Base-by-base conservation (phyloP, 306 rosid species). In the Astragalus membranaceus region DNA sequence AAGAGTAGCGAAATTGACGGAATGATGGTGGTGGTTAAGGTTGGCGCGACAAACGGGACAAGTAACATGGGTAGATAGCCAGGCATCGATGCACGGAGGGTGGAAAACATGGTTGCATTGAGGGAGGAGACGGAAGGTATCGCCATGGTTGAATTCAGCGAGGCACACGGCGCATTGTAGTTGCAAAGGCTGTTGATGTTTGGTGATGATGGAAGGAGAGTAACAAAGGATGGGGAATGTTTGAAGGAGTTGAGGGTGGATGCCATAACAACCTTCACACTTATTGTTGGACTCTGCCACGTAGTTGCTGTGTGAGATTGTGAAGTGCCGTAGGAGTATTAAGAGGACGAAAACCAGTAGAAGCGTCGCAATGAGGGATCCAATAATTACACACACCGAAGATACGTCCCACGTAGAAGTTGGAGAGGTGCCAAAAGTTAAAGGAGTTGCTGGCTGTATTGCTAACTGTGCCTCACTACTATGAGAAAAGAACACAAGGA, bases 151-250 rank as follows among this genome's bases (percentile, higher is more conserved):
- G 67, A 83, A 89, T 36, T 89, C 90, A 68, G 57, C n/a, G 52
- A 89, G 77, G 69, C 96, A 89, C 6, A 89, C 87, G 5, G 86
- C 83, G 64, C 96, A 89, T 69, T 85, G 87, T 5, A 78, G 30
- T 26, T 26, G 30, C 2, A 26, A 80, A 5, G 81, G 42, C 6
- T n/a, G n/a, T n/a, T n/a, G n/a, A n/a, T n/a, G n/a, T n/a, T n/a
- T n/a, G n/a, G n/a, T n/a, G n/a, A n/a, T 78, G n/a, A 89, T 67
- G 8, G 75, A 70, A 3, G 23, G 23, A 20, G 96, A 82, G 75
- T 84, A 84, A 4, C 72, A 64, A 26, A 90, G 12, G 32, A 75
- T 69, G 11, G 96, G 91, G 29, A 87, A 85, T 4, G 76, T 72
- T n/a, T 77, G 47, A 11, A 90, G 78, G 57, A 75, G 64, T 0